Percentiles rank a stretch among this genome's conserved stretches.
Conservation (phyloP, 305 asterid species). For the Fraxinus greggii region DNA sequence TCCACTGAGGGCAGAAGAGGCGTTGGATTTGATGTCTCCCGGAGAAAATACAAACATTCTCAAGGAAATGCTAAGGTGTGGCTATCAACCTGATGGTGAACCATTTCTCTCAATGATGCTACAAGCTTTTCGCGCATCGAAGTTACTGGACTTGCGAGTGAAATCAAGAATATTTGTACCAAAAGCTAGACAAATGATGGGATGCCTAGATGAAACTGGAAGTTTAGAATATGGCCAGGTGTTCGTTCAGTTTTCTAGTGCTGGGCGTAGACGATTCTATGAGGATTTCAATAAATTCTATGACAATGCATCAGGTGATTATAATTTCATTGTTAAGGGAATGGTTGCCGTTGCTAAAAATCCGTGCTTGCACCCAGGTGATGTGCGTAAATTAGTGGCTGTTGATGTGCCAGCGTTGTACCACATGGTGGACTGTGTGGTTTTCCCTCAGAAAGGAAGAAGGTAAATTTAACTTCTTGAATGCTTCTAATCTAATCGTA, state of each 20-base stretch:
- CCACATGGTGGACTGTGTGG: constrained; percentile 56
- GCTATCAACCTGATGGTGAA: constrained; percentile 47
- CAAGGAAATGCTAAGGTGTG: constrained; percentile 48
- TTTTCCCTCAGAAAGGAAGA: constrained; percentile 46
- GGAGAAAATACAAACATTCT: constrained; percentile 48
- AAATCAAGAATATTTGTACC: constrained; percentile 44
- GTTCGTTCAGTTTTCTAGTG: constrained; percentile 37
- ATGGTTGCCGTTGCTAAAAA: constrained; percentile 43
- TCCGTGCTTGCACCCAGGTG: constrained; percentile 59
- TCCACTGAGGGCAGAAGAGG: constrained; percentile 42
- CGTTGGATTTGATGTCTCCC: constrained; percentile 44
- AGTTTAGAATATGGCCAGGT: constrained; percentile 48
- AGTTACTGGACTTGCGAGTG: constrained; percentile 41
- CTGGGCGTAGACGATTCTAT: constrained; percentile 23
- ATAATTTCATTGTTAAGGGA: constrained; percentile 19
- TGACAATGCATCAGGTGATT: constrained; percentile 6
- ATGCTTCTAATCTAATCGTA: background rate
- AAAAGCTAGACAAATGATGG: constrained; percentile 46
- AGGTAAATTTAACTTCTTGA: constrained; percentile 29
- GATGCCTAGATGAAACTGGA: constrained; percentile 50
- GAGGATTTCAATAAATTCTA: constrained; percentile 14
- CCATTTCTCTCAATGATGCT: constrained; percentile 55
- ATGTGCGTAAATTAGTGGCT: constrained; percentile 46
- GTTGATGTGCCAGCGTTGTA: constrained; percentile 36
- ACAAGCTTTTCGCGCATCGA: constrained; percentile 46